Evolutionary conservation across 106 monocot species (phyloP).

Genomic region (Acorus gramineus): DNA sequence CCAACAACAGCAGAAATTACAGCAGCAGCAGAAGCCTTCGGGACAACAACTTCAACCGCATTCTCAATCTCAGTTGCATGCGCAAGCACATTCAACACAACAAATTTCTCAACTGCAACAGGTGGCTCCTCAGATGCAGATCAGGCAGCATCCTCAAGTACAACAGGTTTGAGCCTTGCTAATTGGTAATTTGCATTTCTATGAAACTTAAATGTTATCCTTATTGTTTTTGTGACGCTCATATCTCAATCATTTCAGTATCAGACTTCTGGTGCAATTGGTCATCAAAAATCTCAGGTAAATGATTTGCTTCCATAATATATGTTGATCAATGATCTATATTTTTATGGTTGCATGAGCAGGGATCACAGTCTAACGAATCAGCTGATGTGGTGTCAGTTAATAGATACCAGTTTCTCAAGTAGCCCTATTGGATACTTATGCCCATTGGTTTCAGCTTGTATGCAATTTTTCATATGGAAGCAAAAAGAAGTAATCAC

Average conservation of each 20-base stretch:
- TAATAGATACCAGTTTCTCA: too few species aligned
- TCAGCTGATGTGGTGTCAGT: too few species aligned
- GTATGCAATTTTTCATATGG: too few species aligned
- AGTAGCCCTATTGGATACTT: too few species aligned
- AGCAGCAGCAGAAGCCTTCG: constrained; percentile 66
- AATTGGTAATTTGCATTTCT: constrained; percentile 27
- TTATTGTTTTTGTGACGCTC: neutral
- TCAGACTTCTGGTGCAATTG: constrained; percentile 38
- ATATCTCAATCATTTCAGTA: constrained; percentile 18
- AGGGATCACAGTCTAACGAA: too few species aligned
- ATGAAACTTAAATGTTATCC: neutral
- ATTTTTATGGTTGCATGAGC: too few species aligned
- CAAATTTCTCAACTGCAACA: constrained; percentile 55
- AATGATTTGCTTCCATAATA: neutral
- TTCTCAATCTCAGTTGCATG: constrained; percentile 36
- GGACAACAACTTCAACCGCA: constrained; percentile 53
- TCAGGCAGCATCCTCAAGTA: constrained; percentile 60
- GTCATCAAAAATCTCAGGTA: constrained; percentile 62
- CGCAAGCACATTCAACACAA: constrained; percentile 31
- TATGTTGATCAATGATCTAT: too few species aligned
- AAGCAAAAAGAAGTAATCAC: too few species aligned
- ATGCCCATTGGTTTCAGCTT: too few species aligned
- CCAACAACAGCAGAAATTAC: constrained; percentile 59
- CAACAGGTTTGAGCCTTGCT: constrained; percentile 40
- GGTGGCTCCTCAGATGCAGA: constrained; percentile 57